Evolutionary conservation across 2,329 filamentous ascomycete species (phyloP).

Genomic region (Fusarium solani-melongenae): DNA sequence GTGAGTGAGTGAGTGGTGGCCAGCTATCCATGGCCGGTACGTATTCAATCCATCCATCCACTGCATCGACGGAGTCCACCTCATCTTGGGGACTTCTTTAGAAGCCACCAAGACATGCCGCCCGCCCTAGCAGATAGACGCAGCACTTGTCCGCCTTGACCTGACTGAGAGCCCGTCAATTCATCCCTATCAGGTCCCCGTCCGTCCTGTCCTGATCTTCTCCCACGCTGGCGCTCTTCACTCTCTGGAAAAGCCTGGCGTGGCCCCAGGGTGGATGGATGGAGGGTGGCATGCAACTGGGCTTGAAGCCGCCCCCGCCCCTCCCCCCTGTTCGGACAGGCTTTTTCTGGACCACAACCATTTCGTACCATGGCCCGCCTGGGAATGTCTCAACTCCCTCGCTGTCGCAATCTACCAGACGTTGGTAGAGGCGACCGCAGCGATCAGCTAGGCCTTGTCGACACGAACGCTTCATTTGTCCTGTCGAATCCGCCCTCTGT

Average conservation of each 20-base stretch:
- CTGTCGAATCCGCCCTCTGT: slow-evolving; percentile 5
- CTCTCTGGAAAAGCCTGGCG: slow-evolving; percentile 15
- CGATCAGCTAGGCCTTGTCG: slow-evolving; percentile 6
- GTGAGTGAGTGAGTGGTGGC: slow-evolving; percentile 2
- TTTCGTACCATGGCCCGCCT: slow-evolving; percentile 30
- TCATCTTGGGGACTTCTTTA: neutral
- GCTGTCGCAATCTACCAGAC: slow-evolving; percentile 36
- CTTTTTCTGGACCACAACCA: slow-evolving; percentile 23
- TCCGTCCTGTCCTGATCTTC: slow-evolving; percentile 3
- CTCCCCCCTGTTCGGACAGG: slow-evolving; percentile 23
- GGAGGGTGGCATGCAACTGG: slow-evolving; percentile 39
- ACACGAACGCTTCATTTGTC: slow-evolving; percentile 10
- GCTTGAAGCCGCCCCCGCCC: slow-evolving; percentile 33
- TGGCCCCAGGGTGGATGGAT: slow-evolving; percentile 16
- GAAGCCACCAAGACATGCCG: neutral
- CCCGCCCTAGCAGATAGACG: neutral
- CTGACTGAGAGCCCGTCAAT: neutral
- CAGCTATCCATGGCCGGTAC: neutral
- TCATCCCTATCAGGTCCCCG: slow-evolving; percentile 7
- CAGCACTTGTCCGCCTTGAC: neutral
- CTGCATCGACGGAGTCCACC: neutral
- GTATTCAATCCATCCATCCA: slow-evolving; percentile 8
- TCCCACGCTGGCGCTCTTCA: slow-evolving; percentile 1
- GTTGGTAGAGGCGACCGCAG: slow-evolving; percentile 9
- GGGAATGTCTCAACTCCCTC: slow-evolving; percentile 42